A percentile compares a stretch with the other conserved stretches of the same genome.
Evolutionary conservation across 148 eudicot genomes (phyloP).

Genomic region (Cornus kousa): DNA sequence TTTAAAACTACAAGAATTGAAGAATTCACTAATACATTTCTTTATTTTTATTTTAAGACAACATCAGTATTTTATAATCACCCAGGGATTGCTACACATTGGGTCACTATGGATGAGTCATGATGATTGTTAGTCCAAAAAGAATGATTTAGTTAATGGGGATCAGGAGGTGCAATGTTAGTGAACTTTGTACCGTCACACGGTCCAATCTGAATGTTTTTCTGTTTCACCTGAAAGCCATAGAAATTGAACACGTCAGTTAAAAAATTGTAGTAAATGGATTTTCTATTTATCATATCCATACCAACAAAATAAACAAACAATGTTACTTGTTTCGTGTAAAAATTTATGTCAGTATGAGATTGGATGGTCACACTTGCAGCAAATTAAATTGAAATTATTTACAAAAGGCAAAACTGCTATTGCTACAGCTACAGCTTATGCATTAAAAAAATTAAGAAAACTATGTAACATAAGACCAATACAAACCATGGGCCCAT

Average conservation of each 20-base stretch:
- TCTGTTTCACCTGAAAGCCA: conserved; percentile 75
- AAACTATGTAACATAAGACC: no score
- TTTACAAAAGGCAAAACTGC: no score
- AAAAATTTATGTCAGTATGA: no score
- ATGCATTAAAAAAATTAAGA: no score
- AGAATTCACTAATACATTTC: no score
- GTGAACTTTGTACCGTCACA: conserved; percentile 84
- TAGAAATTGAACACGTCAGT: background rate
- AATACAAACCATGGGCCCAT: no score
- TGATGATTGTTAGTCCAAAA: background rate
- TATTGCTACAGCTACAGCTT: no score
- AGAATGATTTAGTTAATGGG: conserved; percentile 21
- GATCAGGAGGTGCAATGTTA: conserved; percentile 27
- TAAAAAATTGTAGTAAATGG: background rate
- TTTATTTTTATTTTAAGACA: background rate
- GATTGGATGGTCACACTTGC: no score
- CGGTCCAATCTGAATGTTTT: conserved; percentile 72
- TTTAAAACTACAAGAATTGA: no score
- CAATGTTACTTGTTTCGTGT: no score
- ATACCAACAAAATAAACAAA: no score
- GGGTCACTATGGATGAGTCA: background rate
- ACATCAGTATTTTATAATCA: background rate
- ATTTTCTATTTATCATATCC: background rate
- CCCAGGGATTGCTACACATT: background rate
- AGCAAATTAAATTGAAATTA: no score